Conservation (phyloP, 441 rosid species). For the Populus hybrid region DNA sequence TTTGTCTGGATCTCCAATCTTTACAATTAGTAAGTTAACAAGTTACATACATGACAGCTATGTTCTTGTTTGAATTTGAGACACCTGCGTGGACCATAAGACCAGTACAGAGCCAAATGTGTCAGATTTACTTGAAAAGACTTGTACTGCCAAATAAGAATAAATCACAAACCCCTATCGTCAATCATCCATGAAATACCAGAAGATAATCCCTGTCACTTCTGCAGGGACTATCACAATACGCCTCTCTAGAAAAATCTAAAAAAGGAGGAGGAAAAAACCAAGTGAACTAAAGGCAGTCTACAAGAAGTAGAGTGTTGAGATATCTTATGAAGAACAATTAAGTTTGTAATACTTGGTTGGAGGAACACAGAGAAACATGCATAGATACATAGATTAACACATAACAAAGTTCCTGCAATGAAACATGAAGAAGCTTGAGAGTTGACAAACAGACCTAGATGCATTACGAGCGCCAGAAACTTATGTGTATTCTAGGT, state of each 20-base stretch:
- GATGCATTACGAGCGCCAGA: not conserved
- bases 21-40: slow-evolving; percentile 12
- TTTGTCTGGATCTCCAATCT: not conserved
- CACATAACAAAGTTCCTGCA: not conserved
- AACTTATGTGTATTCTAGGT: not conserved
- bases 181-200: not conserved
- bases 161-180: not conserved
- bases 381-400: not conserved
- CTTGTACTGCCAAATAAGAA: not conserved
- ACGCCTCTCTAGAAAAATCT: not conserved
- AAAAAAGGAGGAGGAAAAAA: too few species aligned
- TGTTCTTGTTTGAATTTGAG: not conserved
- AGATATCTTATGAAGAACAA: not conserved
- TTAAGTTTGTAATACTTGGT: not conserved
- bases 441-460: not conserved
- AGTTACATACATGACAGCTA: not conserved
- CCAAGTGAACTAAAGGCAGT: not conserved
- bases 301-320: not conserved
- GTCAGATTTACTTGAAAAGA: not conserved
- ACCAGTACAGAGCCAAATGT: not conserved
- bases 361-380: not conserved
- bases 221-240: not conserved
- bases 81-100: not conserved
- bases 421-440: not conserved
- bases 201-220: not conserved